Percentiles rank a stretch among this genome's conserved stretches.
Conservation (phyloP, 176 grass and related monocot species). For the Triticum dicoccoides region DNA sequence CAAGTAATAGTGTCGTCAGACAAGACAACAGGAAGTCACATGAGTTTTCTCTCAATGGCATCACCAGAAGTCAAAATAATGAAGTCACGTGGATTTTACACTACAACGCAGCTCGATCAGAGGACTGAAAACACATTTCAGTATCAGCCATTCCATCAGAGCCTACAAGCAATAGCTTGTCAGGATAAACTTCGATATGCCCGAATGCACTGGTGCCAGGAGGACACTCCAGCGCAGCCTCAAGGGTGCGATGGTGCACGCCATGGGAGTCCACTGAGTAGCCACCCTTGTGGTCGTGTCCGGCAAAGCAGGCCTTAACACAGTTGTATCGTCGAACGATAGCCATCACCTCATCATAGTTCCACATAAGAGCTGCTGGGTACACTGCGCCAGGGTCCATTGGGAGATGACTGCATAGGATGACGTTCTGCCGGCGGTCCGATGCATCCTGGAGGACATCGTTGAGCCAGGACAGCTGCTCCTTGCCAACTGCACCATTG, state of each 20-base stretch:
- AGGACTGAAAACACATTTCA: conserved; percentile 55
- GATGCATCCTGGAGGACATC: conserved; percentile 47
- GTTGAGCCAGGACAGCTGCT: conserved; percentile 82
- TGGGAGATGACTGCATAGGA: conserved; percentile 85
- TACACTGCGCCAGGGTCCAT: conserved; percentile 63
- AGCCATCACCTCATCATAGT: conserved; percentile 86
- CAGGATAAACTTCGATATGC: conserved; percentile 63
- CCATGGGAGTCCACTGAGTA: conserved; percentile 65
- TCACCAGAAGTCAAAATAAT: background rate
- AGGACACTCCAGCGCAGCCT: conserved; percentile 90
- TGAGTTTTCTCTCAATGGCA: background rate
- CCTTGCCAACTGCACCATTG: conserved; percentile 77
- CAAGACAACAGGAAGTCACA: background rate
- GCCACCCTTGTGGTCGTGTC: conserved; percentile 84
- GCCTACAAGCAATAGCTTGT: conserved; percentile 70
- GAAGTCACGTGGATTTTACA: background rate
- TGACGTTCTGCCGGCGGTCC: conserved; percentile 44
- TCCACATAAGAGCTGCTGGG: conserved; percentile 70
- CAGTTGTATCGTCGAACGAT: conserved; percentile 66
- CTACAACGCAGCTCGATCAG: background rate
- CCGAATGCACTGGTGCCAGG: conserved; percentile 70
- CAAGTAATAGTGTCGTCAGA: background rate
- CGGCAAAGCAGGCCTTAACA: conserved; percentile 80
- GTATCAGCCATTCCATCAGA: conserved; percentile 69
- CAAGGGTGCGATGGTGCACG: conserved; percentile 65